A percentile compares a stretch with the other conserved stretches of the same genome.
Evolutionary conservation across 768 basidiomycete genomes (phyloP).

Genomic region (Fibroporia radiculosa): DNA sequence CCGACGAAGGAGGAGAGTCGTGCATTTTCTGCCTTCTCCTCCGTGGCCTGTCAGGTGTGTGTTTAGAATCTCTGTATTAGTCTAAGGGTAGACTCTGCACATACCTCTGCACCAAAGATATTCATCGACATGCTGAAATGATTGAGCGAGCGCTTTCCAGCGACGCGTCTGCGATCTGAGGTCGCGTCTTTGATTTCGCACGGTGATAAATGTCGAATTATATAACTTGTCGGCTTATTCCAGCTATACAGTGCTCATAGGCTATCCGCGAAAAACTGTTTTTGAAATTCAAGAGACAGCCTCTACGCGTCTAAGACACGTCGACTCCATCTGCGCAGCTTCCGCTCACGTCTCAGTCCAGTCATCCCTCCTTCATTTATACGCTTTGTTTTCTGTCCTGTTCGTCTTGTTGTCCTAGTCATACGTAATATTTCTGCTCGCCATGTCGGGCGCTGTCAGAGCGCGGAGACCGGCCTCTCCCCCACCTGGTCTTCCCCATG

Average conservation of each 20-base stretch:
- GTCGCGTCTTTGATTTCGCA: neutral
- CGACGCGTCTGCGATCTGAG: constrained; percentile 4
- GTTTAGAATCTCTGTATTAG: neutral
- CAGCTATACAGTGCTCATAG: too few species aligned
- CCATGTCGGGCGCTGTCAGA: constrained; percentile 46
- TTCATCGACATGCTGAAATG: constrained; percentile 49
- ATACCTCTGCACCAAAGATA: constrained; percentile 61
- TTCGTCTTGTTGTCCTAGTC: neutral
- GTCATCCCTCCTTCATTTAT: constrained; percentile 3
- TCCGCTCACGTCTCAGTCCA: neutral
- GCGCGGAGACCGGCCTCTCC: constrained; percentile 66
- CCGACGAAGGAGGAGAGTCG: constrained; percentile 97
- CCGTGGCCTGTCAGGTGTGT: constrained; percentile 49
- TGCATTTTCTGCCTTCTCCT: constrained; percentile 97
- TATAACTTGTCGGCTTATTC: too few species aligned
- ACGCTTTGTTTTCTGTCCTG: constrained; percentile 4
- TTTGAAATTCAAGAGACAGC: neutral
- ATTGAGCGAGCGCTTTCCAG: neutral
- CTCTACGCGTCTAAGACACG: constrained; percentile 8
- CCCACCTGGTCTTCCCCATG: constrained; percentile 38
- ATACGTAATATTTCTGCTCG: neutral
- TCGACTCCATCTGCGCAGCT: constrained; percentile 6
- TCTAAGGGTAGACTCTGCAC: neutral
- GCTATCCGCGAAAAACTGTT: too few species aligned
- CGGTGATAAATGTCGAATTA: neutral